phyloP scores from a whole-genome alignment of 1,284 basidiomycete species.

The Austroboletus rostrupii region DNA sequence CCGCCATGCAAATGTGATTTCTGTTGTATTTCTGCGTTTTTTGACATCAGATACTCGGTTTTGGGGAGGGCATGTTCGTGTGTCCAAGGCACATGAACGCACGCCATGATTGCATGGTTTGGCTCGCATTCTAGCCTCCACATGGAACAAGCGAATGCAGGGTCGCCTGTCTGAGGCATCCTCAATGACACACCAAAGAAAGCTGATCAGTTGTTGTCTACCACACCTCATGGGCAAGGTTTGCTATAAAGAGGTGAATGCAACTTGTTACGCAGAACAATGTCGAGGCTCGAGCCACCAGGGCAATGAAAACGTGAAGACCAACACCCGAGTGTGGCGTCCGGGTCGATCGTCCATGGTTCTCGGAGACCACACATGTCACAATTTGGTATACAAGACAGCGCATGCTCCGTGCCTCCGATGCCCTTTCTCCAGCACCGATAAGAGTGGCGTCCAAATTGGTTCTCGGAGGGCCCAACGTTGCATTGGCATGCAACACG shows the following conservation, averaged over 20 bases:
- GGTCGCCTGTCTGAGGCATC: slow-evolving; percentile 13
- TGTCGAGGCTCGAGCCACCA: slow-evolving; percentile 5
- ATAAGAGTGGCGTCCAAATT: slow-evolving; percentile 16
- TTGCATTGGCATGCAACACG: slow-evolving; percentile 24
- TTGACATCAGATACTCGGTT: neutral
- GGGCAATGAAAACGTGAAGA: slow-evolving; percentile 13
- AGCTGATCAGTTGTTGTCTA: slow-evolving; percentile 14
- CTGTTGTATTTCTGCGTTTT: slow-evolving; percentile 2
- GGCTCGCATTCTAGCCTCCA: neutral
- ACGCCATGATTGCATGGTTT: slow-evolving; percentile 21
- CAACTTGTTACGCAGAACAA: slow-evolving; percentile 11
- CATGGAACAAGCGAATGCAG: slow-evolving; percentile 13
- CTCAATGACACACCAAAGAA: neutral
- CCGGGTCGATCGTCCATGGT: slow-evolving; percentile 15
- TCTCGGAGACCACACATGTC: slow-evolving; percentile 18
- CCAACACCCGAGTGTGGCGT: slow-evolving; percentile 12
- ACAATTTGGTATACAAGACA: slow-evolving; percentile 6
- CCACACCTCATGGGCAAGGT: slow-evolving; percentile 23
- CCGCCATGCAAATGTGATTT: slow-evolving; percentile 1
- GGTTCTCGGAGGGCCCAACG: slow-evolving; percentile 9
- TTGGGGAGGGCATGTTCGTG: slow-evolving; percentile 1
- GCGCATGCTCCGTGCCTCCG: slow-evolving; percentile 11
- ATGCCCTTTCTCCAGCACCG: slow-evolving; percentile 10
- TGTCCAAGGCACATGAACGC: slow-evolving; percentile 23
- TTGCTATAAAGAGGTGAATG: slow-evolving; percentile 5